Evolutionary conservation across 139 green algal genomes (phyloP).

Genomic region (Monoraphidium neglectum): DNA sequence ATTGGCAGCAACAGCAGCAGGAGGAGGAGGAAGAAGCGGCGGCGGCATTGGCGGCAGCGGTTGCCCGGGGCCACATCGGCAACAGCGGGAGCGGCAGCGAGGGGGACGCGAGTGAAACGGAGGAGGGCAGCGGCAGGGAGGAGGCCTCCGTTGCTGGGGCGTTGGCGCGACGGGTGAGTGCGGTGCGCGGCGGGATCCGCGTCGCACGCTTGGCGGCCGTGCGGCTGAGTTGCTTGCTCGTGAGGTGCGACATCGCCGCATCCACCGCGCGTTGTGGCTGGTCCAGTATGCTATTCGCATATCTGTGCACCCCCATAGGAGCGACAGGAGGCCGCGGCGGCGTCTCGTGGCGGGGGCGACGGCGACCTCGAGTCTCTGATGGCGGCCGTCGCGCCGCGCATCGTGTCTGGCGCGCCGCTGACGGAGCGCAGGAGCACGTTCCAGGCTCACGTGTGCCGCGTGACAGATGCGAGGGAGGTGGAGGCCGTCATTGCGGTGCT

Average conservation of each 20-base stretch:
- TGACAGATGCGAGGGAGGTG: slow-evolving; percentile 59
- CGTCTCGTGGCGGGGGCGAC: background rate
- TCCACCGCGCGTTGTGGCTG: no score
- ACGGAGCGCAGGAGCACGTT: background rate
- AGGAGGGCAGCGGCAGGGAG: background rate
- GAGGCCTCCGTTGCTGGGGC: background rate
- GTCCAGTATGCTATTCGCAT: no score
- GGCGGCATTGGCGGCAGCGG: slow-evolving; percentile 23
- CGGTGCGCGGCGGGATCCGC: background rate
- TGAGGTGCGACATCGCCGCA: no score
- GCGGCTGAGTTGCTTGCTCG: background rate
- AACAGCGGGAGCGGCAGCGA: background rate
- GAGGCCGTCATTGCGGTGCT: slow-evolving; percentile 69
- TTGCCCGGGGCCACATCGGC: background rate
- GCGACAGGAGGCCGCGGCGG: no score
- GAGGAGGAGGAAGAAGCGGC: slow-evolving; percentile 12
- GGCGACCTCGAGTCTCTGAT: background rate
- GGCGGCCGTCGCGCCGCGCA: background rate
- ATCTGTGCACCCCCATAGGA: no score
- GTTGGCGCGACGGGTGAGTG: background rate
- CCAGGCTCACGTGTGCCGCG: slow-evolving; percentile 52
- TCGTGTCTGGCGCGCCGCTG: background rate
- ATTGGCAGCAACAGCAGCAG: background rate
- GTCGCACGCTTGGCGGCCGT: background rate
- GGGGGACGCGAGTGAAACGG: background rate